Evolutionary conservation across 805 yeast species (phyloP), one percentile per base, ranked within the genome.

Genomic region (Grigorovia humatica): DNA sequence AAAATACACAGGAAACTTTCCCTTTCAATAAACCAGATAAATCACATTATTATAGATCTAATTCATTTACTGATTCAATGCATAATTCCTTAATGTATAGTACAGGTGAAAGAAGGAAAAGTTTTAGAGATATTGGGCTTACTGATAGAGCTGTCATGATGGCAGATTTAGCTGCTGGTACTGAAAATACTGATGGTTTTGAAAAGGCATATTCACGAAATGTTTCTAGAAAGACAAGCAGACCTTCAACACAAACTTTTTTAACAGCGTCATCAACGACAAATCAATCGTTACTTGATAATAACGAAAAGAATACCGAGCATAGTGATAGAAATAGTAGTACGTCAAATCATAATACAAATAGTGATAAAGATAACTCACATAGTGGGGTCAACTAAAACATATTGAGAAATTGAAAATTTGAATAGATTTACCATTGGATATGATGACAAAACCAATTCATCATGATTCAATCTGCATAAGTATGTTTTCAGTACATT

Each of bases 91-190:
- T 45, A 6, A 45, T 15, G 38, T n/a, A 32, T 27, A 17, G 42
- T 7, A 30, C 19, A 13, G 35, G 42, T 9, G 15, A 45, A 30
- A 45, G 42, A 32, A 32, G 47, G 12, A 45, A 32, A 45, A 40
- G 38, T 17, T 51, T 74, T 18, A 58, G 64, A 9, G 64, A 63
- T 13, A 74, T 74, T 7, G 70, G 70, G 32, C 70, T 76, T 48
- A 70, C 78, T 0, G 55, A 57, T 9, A 67, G 62, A 38, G 78
- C 79, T 1, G 76, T 75, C 2, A 58, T 61, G 7, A 70, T 74
- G 48, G 63, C 79, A 0, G 71, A 76, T 54, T 70, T 69, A 50
- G 70, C 74, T 44, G 79, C 79, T 1, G 80, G 79, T 5, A 70
- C 73, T 38, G 68, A 69, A n/a, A 59, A 63, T 47, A 65, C 56